Base-by-base conservation (phyloP, 768 basidiomycete genomes). In the Trametes elegans region DNA sequence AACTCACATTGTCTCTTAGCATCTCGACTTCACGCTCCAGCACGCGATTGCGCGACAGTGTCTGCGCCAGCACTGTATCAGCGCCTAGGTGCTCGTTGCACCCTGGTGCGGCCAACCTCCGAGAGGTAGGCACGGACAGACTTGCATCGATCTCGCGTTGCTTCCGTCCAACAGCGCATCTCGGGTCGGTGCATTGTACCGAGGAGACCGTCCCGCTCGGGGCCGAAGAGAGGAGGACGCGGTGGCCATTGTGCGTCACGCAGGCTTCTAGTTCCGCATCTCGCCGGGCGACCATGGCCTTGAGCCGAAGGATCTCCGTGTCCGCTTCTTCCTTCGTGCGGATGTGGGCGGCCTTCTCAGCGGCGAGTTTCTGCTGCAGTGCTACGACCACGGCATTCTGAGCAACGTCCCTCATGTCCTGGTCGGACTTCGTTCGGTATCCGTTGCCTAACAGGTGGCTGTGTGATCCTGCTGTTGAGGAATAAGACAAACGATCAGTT, bases 231-330 rank as follows among this genome's bases (percentile, higher is more conserved):
- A 59, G 42, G 14, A 54, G 26, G 1, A 49, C 24, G 9, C 26
- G 40, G 41, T 35, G 41, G 10, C 41, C 42, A 42, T 36, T 19
- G n/a, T 62, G 63, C 2, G 44, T 54, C 14, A 72, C 55, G 51
- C 66, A 70, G 3, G 62, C 62, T 59, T 80, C 80, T 5, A 85
- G 70, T 59, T 84, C 80, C 0, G 76, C 76, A 40, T 85, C 84
- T n/a, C 82, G 73, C 5, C 77, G 75, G 0, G 82, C 79, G 5
- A 87, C 64, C 64, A 77, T 76, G 0, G 83, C 82, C 53, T 79
- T 74, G 2, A 87, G 71, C 16, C 70, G 66, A 5, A 73, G 64
- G 21, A 81, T 73, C 43, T 75, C 73, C 0, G 67, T 61, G 43
- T 79, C 76, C 0, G 75, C 71, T 3, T 71, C 68, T 16, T 73